These are phyloP conservation scores for Yamadazyma friedrichii DNA, from an alignment of 1,139 yeast species.

Conservation along the genomic window DNA sequence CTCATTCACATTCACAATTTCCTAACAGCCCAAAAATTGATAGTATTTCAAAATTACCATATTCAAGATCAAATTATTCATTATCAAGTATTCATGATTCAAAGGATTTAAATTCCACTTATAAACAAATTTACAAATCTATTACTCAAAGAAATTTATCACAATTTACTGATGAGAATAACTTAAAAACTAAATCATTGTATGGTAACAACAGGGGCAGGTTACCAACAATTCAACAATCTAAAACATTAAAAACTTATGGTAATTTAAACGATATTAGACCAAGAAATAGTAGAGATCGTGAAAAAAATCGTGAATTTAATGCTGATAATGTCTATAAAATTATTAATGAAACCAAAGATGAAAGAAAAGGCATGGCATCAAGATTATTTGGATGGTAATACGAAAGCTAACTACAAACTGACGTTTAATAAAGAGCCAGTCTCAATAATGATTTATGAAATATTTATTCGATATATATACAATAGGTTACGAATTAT, in stretches of 20 bases:
- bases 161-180: conserved; percentile 18
- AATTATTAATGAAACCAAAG: conserved; percentile 17
- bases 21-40: conserved; percentile 1
- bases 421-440: not conserved
- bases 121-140: conserved; percentile 35
- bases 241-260: conserved; percentile 9
- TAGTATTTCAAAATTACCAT: conserved; percentile 12
- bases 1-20: not conserved
- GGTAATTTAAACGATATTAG: not conserved
- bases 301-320: conserved; percentile 12
- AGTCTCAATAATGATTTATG: conserved; percentile 5
- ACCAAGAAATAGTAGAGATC: not conserved
- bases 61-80: conserved; percentile 31
- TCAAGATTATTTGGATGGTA: conserved; percentile 40
- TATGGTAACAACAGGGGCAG: conserved; percentile 7
- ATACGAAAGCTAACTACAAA: not conserved
- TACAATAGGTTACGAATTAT: conserved; percentile 7
- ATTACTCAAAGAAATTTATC: conserved; percentile 34
- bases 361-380: conserved; percentile 19
- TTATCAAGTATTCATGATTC: conserved; percentile 19
- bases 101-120: conserved; percentile 28
- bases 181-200: conserved; percentile 16
- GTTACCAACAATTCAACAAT: conserved; percentile 20
- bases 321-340: conserved; percentile 24
- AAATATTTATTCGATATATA: conserved; percentile 9